Conservation (phyloP, 148 eudicot genomes). For the Rhododendron mucronatum region DNA sequence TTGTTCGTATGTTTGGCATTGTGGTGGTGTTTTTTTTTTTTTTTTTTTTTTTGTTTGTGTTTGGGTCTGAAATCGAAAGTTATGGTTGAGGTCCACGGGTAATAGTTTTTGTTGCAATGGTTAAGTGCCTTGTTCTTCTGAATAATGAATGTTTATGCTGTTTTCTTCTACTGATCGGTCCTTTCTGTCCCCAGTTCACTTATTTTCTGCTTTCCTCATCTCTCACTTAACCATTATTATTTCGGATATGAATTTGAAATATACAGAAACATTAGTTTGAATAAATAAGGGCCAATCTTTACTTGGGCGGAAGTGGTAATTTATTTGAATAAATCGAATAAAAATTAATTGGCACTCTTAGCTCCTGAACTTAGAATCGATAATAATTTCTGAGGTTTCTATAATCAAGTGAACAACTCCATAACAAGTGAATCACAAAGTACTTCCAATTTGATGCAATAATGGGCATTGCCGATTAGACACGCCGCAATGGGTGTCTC, state of each 20-base stretch:
- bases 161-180: too few species aligned
- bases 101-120: neutral
- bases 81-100: neutral
- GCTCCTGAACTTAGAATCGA: neutral
- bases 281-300: neutral
- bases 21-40: neutral
- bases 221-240: too few species aligned
- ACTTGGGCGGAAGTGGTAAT: too few species aligned
- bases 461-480: neutral
- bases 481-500: neutral
- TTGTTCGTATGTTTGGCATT: neutral
- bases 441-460: neutral
- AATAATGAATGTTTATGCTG: neutral
- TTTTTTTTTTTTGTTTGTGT: neutral
- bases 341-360: neutral
- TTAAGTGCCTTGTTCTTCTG: neutral
- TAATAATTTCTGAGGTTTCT: neutral
- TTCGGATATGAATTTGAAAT: too few species aligned
- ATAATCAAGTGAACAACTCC: neutral
- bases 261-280: neutral
- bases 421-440: neutral
- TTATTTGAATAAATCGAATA: too few species aligned
- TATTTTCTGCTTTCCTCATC: too few species aligned
- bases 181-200: too few species aligned
- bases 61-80: neutral